phyloP scores from a whole-genome alignment of 495 filamentous ascomycete genomes.

The Penicillium desertorum region DNA sequence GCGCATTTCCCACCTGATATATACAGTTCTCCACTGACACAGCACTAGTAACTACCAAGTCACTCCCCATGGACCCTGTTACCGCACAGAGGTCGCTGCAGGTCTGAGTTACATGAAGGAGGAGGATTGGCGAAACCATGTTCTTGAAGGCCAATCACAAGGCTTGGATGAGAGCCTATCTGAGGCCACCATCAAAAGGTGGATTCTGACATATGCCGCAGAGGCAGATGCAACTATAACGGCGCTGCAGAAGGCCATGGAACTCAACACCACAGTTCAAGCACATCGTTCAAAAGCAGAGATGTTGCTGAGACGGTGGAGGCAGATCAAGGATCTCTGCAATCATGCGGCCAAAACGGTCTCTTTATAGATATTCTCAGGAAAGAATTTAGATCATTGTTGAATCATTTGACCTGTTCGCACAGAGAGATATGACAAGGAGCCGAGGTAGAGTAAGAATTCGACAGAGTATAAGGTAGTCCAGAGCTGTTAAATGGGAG shows the following conservation, averaged over 20 bases:
- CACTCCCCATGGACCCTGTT: slow-evolving; percentile 60
- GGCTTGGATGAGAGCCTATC: slow-evolving; percentile 37
- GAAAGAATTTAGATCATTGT: neutral
- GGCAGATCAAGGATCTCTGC: slow-evolving; percentile 49
- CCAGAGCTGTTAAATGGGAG: slow-evolving; percentile 7
- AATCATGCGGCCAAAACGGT: slow-evolving; percentile 29
- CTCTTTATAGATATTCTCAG: slow-evolving; percentile 13
- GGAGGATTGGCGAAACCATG: slow-evolving; percentile 47
- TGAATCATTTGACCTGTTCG: slow-evolving; percentile 5
- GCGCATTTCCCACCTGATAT: slow-evolving; percentile 5
- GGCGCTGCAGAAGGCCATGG: slow-evolving; percentile 31
- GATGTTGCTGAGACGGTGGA: slow-evolving; percentile 50
- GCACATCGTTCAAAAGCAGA: slow-evolving; percentile 32
- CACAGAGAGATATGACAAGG: neutral
- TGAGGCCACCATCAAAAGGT: slow-evolving; percentile 37
- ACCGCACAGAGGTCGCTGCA: slow-evolving; percentile 71
- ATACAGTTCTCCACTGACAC: slow-evolving; percentile 18
- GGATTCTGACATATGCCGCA: slow-evolving; percentile 39
- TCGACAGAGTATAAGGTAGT: neutral
- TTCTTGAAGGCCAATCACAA: slow-evolving; percentile 39
- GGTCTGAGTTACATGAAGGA: slow-evolving; percentile 50
- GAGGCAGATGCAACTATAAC: slow-evolving; percentile 40
- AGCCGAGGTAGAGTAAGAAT: neutral
- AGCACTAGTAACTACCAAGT: slow-evolving; percentile 58
- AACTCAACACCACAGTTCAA: slow-evolving; percentile 24